Evolutionary conservation across 331 rosid genomes (phyloP).

Genomic region (Prunus yedoensis): DNA sequence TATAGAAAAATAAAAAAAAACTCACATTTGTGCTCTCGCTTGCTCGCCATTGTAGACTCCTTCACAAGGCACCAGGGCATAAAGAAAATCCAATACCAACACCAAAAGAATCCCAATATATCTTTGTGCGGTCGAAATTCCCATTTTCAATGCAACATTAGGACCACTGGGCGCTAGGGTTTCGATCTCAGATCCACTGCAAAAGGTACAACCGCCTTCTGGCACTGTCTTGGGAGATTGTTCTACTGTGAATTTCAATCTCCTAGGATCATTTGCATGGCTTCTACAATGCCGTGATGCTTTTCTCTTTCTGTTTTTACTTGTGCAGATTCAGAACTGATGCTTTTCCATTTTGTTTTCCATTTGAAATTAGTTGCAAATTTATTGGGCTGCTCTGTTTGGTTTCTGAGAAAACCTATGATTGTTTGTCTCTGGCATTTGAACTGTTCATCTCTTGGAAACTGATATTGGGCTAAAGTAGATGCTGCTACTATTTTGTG

Average conservation of each 20-base stretch:
- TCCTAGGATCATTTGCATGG: not conserved
- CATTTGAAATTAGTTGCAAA: not conserved
- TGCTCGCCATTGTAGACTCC: slow-evolving; percentile 18
- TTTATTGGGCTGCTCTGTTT: not conserved
- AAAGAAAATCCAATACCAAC: not conserved
- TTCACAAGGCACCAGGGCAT: slow-evolving; percentile 9
- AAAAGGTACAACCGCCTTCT: slow-evolving; percentile 1
- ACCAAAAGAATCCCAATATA: not conserved
- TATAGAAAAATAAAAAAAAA: not conserved
- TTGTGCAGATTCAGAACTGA: not conserved
- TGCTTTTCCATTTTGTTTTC: not conserved
- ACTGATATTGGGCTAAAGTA: not conserved
- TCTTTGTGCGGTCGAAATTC: not conserved
- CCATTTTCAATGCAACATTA: slow-evolving; percentile 5
- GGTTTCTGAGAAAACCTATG: not conserved
- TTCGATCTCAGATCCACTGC: slow-evolving; percentile 19
- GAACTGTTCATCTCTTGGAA: not conserved
- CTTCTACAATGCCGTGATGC: not conserved
- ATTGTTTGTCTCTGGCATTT: not conserved
- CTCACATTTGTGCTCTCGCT: not conserved
- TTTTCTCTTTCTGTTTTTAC: not conserved
- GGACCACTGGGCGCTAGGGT: slow-evolving; percentile 3
- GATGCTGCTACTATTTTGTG: not conserved
- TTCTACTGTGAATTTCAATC: not conserved
- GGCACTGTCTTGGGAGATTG: not conserved